Conservation (phyloP, 225 moss, liverwort and hornwort genomes). For the Pseudisothecium myosuroides region DNA sequence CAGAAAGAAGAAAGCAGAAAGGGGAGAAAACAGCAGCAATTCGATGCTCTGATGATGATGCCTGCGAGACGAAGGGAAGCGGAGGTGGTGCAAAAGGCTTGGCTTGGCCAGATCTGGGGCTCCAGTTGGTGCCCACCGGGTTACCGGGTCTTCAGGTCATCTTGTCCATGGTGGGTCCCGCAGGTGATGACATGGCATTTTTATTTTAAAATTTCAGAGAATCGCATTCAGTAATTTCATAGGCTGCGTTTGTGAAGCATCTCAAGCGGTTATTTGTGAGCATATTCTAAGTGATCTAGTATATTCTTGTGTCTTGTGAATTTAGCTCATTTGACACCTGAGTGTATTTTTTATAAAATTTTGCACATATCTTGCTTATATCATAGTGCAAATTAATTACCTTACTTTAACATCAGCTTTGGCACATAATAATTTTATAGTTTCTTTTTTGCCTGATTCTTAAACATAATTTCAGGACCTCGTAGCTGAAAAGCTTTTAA, state of each 20-base stretch:
- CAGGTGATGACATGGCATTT: background rate
- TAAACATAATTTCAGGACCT: background rate
- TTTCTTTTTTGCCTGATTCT: too few species aligned
- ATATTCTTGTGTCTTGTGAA: background rate
- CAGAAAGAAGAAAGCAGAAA: background rate
- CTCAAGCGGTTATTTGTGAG: background rate
- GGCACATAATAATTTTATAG: too few species aligned
- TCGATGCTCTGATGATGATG: background rate
- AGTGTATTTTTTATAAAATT: background rate
- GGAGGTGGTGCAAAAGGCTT: background rate
- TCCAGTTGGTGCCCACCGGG: background rate
- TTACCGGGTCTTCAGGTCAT: background rate
- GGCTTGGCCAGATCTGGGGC: background rate
- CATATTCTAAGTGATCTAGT: background rate
- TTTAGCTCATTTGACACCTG: background rate
- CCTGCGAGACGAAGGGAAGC: background rate
- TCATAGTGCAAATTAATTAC: too few species aligned
- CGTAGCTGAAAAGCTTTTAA: rapidly evolving
- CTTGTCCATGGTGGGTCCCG: too few species aligned
- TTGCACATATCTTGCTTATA: too few species aligned
- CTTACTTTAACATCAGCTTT: background rate
- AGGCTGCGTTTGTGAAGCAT: background rate
- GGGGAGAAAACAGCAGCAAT: background rate
- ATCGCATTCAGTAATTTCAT: background rate
- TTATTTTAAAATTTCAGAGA: background rate